Base-by-base conservation (phyloP, 164 flowering plant genomes). In the Vitis rupestris region DNA sequence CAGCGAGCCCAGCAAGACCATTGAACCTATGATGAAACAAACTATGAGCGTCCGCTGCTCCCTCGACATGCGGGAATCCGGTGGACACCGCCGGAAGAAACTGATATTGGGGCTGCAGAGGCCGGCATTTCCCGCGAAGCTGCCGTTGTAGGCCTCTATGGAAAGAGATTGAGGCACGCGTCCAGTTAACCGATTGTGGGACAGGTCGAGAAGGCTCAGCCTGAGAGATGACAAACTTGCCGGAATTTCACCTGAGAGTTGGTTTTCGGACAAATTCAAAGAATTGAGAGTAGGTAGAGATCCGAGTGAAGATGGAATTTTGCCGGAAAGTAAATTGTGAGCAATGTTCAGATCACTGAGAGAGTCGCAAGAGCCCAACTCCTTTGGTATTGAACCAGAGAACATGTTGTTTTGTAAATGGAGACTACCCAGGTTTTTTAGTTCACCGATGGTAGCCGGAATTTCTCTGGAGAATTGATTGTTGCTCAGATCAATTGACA, bases 141-240 rank as follows among this genome's bases (percentile, higher is more conserved):
- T 87, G 0, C 82, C 83, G 8, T 79, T 82, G 68, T 79, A 84
- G 4, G 90, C 91, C 17, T 76, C 74, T 4, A 68, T 76, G 0
- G 85, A 75, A 7, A 90, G 83, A 52, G 90, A 48, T 1, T 71
- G 73, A 3, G 95, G 97, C n/a, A 93, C 77, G 0, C 11, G 76
- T 9, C 97, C 97, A 0, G 77, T 69, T 52, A 93, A 67, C 8
- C 49, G 31, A 71, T 93, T 93, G 73, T 81, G n/a, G 10, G 97
- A 88, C 0, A 93, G 76, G 68, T 93, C 97, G 10, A 93, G 86
- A 15, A 86, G 77, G 74, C 88, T 91, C 4, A 94, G 82, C 56
- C 69, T 82, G 30, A 88, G 65, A 27, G 85, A 77, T 0, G 94
- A 81, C 48, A 92, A 68, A 53, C 80, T 83, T 9, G 47, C 59